Base-by-base conservation (phyloP, 345 rosid genomes). In the Eucalyptus cladocalyx region DNA sequence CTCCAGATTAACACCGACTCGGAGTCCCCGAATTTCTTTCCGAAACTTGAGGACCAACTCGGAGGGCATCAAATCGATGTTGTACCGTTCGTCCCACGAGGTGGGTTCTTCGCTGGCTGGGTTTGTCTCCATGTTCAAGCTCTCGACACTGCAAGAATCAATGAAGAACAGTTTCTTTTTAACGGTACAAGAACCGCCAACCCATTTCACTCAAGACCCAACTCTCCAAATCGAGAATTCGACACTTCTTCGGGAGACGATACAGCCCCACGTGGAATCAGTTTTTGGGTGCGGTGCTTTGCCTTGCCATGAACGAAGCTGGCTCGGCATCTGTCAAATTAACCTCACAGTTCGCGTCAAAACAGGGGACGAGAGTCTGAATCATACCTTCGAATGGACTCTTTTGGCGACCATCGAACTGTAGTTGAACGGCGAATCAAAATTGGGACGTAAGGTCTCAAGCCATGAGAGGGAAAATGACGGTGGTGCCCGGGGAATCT, bases 41-140 rank as follows among this genome's bases (percentile, higher is more conserved):
- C 99, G 94, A 72, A 98, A 95, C 94, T 97, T 98, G 89, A 98
- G 89, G 92, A 96, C 94, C 89, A 98, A 89, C 93, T 98, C 96
- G 17, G 98, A 95, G 14, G 99, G 99, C 76, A 97, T 90, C 89
- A 98, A 92, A 90, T 95, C 90, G 93, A 97, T 90, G 60, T 65
- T 95, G 94, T 93, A 97, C 50, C 93, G 95, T 86, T 98, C 99
- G 45, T 95, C 99, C 99, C 98, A 95, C 45, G 98, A 93, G 88
- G 93, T 88, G 90, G 97, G 94, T 90, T 95, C 97, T 89, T 92
- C 96, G 12, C 93, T 93, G 88, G 87, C 91, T 14, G 93, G 87
- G 83, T 88, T 90, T 53, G 91, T 19, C 26, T 95, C 97, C 98
- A 95, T 95, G 32, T 90, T 58, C 76, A 81, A 62, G 28, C 60